Percentiles rank a stretch among this genome's conserved stretches.
Evolutionary conservation across 768 basidiomycete species (phyloP).

Genomic region (Tricholoma sp.): DNA sequence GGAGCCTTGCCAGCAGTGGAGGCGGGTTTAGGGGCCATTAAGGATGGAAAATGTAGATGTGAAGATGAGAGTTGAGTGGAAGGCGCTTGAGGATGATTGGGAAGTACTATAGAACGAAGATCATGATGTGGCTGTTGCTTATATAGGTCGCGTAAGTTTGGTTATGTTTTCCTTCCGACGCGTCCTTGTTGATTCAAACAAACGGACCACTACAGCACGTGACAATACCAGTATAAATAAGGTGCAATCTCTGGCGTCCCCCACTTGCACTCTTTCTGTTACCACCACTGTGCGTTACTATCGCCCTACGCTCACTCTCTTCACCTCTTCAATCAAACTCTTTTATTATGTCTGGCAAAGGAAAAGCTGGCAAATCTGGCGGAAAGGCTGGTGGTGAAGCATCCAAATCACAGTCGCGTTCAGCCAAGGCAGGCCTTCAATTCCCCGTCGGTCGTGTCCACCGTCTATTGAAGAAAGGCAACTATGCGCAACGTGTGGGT

Average conservation of each 20-base stretch:
- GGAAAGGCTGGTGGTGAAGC: slow-evolving; percentile 45
- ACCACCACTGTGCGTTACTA: slow-evolving; percentile 6
- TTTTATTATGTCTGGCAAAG: slow-evolving; percentile 45
- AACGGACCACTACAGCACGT: slow-evolving; percentile 13
- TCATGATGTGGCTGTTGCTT: slow-evolving; percentile 20
- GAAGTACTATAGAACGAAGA: slow-evolving; percentile 11
- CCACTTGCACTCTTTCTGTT: slow-evolving; percentile 11
- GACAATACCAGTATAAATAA: slow-evolving; percentile 32
- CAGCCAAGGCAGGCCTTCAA: slow-evolving; percentile 70
- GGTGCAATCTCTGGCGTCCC: not conserved
- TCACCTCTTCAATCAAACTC: slow-evolving; percentile 11
- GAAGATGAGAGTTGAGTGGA: slow-evolving; percentile 18
- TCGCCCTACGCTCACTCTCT: slow-evolving; percentile 9
- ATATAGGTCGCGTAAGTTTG: slow-evolving; percentile 45
- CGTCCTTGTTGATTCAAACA: slow-evolving; percentile 31
- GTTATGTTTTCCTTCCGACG: slow-evolving; percentile 36
- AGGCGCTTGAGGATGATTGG: slow-evolving; percentile 30
- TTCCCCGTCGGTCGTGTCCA: slow-evolving; percentile 93
- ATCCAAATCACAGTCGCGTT: slow-evolving; percentile 61
- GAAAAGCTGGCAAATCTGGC: slow-evolving; percentile 39
- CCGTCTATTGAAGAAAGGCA: slow-evolving; percentile 82
- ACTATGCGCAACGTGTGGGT: slow-evolving; percentile 85
- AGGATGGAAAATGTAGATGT: not conserved
- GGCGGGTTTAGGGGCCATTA: slow-evolving; percentile 78
- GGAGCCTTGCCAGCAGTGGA: slow-evolving; percentile 80